Percentiles rank a stretch among this genome's conserved stretches.
phyloP scores from a whole-genome alignment of 1,139 yeast genomes.

The Lodderomyces beijingensis region DNA sequence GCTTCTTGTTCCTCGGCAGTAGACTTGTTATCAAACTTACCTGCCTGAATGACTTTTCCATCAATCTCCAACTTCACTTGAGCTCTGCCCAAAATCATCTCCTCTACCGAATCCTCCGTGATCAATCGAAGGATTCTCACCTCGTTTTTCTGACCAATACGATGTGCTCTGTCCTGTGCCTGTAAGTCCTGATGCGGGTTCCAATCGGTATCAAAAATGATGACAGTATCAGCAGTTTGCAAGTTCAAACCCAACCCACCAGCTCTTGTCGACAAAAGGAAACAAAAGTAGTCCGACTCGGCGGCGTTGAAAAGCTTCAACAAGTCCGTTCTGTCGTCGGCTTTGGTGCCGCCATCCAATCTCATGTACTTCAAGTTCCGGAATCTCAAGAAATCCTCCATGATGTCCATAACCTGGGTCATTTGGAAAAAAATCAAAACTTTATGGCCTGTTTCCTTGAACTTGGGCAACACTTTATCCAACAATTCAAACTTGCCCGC shows the following conservation, averaged over 20 bases:
- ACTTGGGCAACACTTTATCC: conserved; percentile 70
- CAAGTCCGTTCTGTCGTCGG: conserved; percentile 73
- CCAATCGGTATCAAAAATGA: conserved; percentile 87
- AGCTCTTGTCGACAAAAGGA: conserved; percentile 78
- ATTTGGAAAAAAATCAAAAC: conserved; percentile 81
- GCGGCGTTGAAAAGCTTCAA: conserved; percentile 71
- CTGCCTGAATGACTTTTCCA: conserved; percentile 86
- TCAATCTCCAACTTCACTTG: conserved; percentile 80
- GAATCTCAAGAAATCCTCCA: conserved; percentile 75
- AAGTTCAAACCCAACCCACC: conserved; percentile 85
- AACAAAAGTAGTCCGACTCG: conserved; percentile 69
- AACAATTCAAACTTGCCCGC: conserved; percentile 77
- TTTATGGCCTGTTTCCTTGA: conserved; percentile 71
- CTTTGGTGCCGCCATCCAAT: conserved; percentile 78
- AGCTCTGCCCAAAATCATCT: conserved; percentile 76
- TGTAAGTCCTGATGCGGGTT: conserved; percentile 91
- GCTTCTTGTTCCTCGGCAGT: conserved; percentile 84
- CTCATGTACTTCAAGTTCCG: conserved; percentile 66
- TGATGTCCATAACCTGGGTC: conserved; percentile 86
- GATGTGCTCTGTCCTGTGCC: conserved; percentile 87
- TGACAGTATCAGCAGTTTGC: conserved; percentile 86
- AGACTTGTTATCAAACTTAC: conserved; percentile 79
- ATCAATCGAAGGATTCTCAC: conserved; percentile 76
- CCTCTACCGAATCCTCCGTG: conserved; percentile 80
- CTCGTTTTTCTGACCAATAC: conserved; percentile 86